phyloP scores from a whole-genome alignment of 148 eudicot species.

The Fallopia convolvulus region DNA sequence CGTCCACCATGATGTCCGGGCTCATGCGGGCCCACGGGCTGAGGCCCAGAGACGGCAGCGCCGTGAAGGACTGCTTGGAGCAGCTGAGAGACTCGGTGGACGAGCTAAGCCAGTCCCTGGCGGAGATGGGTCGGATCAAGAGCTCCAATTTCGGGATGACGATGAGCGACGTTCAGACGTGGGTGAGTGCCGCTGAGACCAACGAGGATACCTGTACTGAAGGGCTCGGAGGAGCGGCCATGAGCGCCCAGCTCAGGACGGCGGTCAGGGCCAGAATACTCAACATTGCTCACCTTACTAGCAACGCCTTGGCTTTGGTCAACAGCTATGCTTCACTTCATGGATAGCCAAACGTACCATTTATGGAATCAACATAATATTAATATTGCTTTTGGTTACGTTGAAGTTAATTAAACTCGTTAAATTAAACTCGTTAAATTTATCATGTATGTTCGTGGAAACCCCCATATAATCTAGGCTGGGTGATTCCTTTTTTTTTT shows the following conservation, averaged over 20 bases:
- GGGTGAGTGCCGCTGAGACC: constrained; percentile 38
- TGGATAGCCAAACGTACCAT: background rate
- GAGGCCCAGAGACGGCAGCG: background rate
- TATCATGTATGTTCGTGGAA: too few relatives aligned
- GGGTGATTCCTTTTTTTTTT: too few relatives aligned
- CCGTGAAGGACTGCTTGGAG: background rate
- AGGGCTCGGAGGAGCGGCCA: constrained; percentile 18
- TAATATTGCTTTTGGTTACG: too few relatives aligned
- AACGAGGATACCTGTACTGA: constrained; percentile 31
- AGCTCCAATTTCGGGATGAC: background rate
- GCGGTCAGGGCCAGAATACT: constrained; percentile 14
- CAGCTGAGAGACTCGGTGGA: background rate
- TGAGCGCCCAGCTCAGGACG: constrained; percentile 20
- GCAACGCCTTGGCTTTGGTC: constrained; percentile 37
- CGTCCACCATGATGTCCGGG: background rate
- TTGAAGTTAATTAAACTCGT: too few relatives aligned
- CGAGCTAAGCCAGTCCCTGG: background rate
- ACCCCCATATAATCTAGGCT: too few relatives aligned
- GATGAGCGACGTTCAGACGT: constrained; percentile 25
- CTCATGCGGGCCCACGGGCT: background rate
- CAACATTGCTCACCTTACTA: constrained; percentile 25
- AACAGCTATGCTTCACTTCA: constrained; percentile 15
- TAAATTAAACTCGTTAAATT: too few relatives aligned
- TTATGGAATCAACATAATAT: too few relatives aligned
- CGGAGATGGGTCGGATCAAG: background rate